phyloP scores from a whole-genome alignment of 495 filamentous ascomycete species.

The Platismatia glauca region DNA sequence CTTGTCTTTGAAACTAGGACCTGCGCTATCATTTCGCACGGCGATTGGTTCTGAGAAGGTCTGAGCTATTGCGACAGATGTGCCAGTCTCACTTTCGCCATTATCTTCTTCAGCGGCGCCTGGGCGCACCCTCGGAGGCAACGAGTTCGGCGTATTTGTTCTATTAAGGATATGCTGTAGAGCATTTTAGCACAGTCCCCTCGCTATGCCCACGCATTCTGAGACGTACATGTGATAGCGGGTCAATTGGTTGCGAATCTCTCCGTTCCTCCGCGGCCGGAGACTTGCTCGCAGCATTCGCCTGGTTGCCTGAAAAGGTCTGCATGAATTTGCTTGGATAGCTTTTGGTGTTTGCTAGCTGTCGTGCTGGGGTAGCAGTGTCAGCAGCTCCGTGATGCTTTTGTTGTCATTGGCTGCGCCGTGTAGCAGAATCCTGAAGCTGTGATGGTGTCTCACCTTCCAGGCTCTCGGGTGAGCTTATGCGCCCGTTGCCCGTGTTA shows the following conservation, averaged over 20 bases:
- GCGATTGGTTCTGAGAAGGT: constrained; percentile 29
- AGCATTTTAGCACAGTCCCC: constrained; percentile 10
- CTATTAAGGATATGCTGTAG: constrained; percentile 69
- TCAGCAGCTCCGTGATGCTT: constrained; percentile 7
- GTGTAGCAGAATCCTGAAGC: background rate
- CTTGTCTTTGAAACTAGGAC: constrained; percentile 47
- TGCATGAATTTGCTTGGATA: constrained; percentile 26
- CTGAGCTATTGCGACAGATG: constrained; percentile 15
- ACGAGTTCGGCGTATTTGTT: constrained; percentile 65
- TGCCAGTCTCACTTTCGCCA: constrained; percentile 36
- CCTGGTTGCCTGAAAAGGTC: constrained; percentile 21
- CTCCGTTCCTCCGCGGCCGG: constrained; percentile 13
- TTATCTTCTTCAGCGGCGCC: constrained; percentile 45
- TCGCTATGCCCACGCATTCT: constrained; percentile 5
- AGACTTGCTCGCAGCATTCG: constrained; percentile 15
- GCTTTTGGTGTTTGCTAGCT: constrained; percentile 26
- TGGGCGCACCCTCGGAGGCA: constrained; percentile 57
- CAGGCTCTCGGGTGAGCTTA: constrained; percentile 7
- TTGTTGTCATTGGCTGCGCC: constrained; percentile 1
- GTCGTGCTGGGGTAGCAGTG: constrained; percentile 18
- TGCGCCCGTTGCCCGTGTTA: background rate
- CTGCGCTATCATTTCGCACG: constrained; percentile 30
- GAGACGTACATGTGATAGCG: constrained; percentile 45
- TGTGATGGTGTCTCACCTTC: constrained; percentile 11
- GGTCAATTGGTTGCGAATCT: constrained; percentile 40